These are phyloP conservation scores for Salix viminalis DNA, from an alignment of 345 rosid genomes.

Conservation along the genomic window DNA sequence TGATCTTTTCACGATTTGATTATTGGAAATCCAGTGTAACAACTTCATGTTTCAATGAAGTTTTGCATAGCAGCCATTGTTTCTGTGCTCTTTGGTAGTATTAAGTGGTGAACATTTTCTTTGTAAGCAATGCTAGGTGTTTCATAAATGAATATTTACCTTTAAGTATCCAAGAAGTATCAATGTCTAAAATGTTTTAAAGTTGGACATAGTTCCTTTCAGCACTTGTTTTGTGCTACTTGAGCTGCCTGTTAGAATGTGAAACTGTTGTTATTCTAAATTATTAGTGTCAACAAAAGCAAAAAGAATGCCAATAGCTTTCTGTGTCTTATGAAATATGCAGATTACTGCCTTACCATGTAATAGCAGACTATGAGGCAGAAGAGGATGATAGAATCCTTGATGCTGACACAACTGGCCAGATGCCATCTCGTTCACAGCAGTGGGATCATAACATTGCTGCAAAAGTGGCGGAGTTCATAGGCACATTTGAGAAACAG, in stretches of 20 bases:
- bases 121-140: not conserved
- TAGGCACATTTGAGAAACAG: slow-evolving; percentile 83
- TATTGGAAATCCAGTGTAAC: not conserved
- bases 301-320: not conserved
- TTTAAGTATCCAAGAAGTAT: not conserved
- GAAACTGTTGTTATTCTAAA: not conserved
- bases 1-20: not conserved
- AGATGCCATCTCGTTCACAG: slow-evolving; percentile 72
- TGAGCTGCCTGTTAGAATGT: not conserved
- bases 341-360: slow-evolving; percentile 89
- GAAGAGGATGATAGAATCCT: slow-evolving; percentile 91
- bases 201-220: no score
- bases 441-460: slow-evolving; percentile 90
- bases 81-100: not conserved
- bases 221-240: not conserved
- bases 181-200: no score
- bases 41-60: no score
- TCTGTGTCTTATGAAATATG: slow-evolving; percentile 5
- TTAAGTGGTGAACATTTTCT: not conserved
- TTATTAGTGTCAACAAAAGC: not conserved
- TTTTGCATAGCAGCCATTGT: not conserved
- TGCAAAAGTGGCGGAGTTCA: slow-evolving; percentile 78
- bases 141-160: not conserved
- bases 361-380: slow-evolving; percentile 92
- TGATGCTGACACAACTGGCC: slow-evolving; percentile 76